phyloP scores from a whole-genome alignment of 331 rosid species.

The Malus hybrid region DNA sequence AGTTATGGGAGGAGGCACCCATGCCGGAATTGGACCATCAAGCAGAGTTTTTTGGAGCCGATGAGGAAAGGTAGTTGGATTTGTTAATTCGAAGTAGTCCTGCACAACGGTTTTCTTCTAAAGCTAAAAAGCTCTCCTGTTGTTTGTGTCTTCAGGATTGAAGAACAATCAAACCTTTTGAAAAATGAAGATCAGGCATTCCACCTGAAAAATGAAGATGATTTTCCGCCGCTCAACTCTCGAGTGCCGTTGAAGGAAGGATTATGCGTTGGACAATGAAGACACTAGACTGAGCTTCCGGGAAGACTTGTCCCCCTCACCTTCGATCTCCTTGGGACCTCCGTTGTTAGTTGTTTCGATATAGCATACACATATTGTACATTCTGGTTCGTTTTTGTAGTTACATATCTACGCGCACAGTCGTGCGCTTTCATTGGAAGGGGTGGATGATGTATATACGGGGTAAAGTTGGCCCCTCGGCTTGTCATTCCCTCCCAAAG shows the following conservation, averaged over 20 bases:
- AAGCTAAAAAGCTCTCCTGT: not conserved
- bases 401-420: not conserved
- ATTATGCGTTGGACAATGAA: conserved; percentile 28
- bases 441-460: conserved; percentile 9
- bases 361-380: not conserved
- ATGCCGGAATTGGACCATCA: conserved; percentile 27
- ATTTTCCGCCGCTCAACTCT: conserved; percentile 70
- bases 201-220: conserved; percentile 78
- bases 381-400: not conserved
- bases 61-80: conserved; percentile 45
- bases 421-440: not conserved
- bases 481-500: conserved; percentile 1
- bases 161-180: conserved; percentile 50
- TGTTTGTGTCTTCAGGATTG: conserved; percentile 55
- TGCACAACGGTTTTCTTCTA: conserved; percentile 20
- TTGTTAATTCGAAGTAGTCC: conserved; percentile 8
- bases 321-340: not conserved
- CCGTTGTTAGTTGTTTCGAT: not conserved
- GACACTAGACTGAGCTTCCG: conserved; percentile 19
- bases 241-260: conserved; percentile 41
- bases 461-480: conserved; percentile 8
- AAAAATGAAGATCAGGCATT: conserved; percentile 73
- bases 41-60: conserved; percentile 20
- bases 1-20: conserved; percentile 31
- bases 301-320: not conserved